Evolutionary conservation across 2,329 filamentous ascomycete species (phyloP).

Genomic region (Aspergillus clavatus): DNA sequence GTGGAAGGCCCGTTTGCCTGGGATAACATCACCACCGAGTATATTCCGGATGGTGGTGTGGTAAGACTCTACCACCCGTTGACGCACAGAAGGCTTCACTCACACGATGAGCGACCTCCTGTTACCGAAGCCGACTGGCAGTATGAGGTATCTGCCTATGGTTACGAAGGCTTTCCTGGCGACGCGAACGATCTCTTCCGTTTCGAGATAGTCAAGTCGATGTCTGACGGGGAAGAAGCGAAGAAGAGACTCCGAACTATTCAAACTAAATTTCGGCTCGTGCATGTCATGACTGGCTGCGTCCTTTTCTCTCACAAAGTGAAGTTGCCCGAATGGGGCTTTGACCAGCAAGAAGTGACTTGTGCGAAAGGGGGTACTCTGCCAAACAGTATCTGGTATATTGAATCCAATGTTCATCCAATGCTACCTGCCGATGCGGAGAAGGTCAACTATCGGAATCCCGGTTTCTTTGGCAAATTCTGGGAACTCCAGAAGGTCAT

Average conservation of each 20-base stretch:
- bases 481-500: slow-evolving; percentile 96
- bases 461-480: slow-evolving; percentile 96
- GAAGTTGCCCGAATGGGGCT: slow-evolving; percentile 96
- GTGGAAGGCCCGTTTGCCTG: slow-evolving; percentile 80
- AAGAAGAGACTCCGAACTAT: slow-evolving; percentile 88
- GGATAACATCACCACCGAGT: slow-evolving; percentile 66
- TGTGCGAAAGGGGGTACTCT: slow-evolving; percentile 87
- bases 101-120: slow-evolving; percentile 81
- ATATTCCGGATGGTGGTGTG: slow-evolving; percentile 73
- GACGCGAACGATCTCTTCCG: slow-evolving; percentile 96
- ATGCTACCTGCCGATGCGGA: slow-evolving; percentile 69
- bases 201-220: slow-evolving; percentile 85
- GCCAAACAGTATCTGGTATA: slow-evolving; percentile 95
- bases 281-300: slow-evolving; percentile 96
- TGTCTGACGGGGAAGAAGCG: slow-evolving; percentile 72
- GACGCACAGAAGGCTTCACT: slow-evolving; percentile 87
- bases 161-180: slow-evolving; percentile 92
- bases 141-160: slow-evolving; percentile 93
- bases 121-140: slow-evolving; percentile 89
- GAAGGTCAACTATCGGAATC: slow-evolving; percentile 92
- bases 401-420: slow-evolving; percentile 86
- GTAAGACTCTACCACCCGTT: slow-evolving; percentile 77
- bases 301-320: slow-evolving; percentile 97
- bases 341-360: slow-evolving; percentile 98
- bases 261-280: slow-evolving; percentile 90